Evolutionary conservation across 257 asterid species (phyloP).

Genomic region (Nicotiana attenuata): DNA sequence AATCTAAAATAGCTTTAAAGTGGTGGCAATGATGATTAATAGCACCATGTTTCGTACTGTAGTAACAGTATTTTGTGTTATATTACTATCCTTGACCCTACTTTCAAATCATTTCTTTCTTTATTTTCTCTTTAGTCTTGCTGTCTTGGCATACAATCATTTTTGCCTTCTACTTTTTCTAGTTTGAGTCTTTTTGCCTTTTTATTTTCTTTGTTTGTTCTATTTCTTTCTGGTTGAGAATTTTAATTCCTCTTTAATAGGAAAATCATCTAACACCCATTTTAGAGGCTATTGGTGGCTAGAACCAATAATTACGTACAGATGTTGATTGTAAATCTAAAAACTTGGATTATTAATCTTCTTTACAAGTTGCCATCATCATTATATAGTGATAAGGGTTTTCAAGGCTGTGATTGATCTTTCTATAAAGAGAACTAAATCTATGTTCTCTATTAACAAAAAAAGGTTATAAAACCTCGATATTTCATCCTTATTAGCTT

Average conservation of each 20-base stretch:
- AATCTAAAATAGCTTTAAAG: slow-evolving; percentile 46
- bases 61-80: not conserved
- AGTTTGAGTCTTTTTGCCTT: not conserved
- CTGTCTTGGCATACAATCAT: slow-evolving; percentile 28
- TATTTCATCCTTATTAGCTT: not conserved
- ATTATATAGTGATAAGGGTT: not conserved
- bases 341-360: not conserved
- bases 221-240: not conserved
- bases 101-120: slow-evolving; percentile 48
- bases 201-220: not conserved
- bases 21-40: slow-evolving; percentile 34
- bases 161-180: slow-evolving; percentile 10
- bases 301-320: not conserved
- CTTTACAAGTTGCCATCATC: not conserved
- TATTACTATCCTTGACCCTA: slow-evolving; percentile 44
- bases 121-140: slow-evolving; percentile 35
- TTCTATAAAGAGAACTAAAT: not conserved
- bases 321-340: not conserved
- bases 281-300: too few relatives aligned
- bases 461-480: too few relatives aligned
- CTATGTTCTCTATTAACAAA: not conserved
- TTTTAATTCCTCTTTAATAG: not conserved
- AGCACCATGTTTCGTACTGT: slow-evolving; percentile 18
- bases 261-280: too few relatives aligned
- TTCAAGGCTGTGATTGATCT: not conserved